Conservation (phyloP, 2,329 filamentous ascomycete species). For the Alternaria ethzedia region DNA sequence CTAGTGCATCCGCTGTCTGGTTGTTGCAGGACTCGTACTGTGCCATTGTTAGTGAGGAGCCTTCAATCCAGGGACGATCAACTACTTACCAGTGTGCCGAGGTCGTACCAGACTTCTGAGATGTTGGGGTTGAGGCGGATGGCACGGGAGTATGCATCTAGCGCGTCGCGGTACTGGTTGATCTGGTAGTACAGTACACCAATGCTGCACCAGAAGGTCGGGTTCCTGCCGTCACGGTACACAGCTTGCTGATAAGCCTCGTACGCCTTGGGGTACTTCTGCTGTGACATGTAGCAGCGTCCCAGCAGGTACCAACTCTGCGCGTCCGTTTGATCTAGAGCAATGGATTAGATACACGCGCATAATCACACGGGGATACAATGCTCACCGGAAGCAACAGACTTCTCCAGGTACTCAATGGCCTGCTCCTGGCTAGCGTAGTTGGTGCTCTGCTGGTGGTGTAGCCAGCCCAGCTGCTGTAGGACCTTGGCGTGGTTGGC, state of each 20-base stretch:
- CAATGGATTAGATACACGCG: constrained; percentile 23
- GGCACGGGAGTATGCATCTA: constrained; percentile 96
- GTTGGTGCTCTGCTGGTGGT: constrained; percentile 92
- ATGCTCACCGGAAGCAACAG: constrained; percentile 81
- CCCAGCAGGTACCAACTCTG: constrained; percentile 99
- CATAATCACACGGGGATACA: constrained; percentile 15
- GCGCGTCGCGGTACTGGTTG: constrained; percentile 97
- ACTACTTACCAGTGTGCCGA: constrained; percentile 84
- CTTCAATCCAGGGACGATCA: not conserved
- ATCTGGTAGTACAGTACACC: constrained; percentile 99
- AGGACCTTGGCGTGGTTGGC: constrained; percentile 97
- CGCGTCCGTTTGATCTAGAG: constrained; percentile 84
- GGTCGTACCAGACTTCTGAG: constrained; percentile 98
- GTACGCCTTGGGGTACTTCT: constrained; percentile 98
- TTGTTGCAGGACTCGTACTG: constrained; percentile 99
- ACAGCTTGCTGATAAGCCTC: constrained; percentile 99
- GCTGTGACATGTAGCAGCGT: constrained; percentile 98
- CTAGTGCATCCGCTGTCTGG: constrained; percentile 93
- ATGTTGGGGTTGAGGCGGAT: constrained; percentile 98
- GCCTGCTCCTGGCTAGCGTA: constrained; percentile 94
- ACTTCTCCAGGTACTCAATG: constrained; percentile 97
- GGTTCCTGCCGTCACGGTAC: constrained; percentile 95
- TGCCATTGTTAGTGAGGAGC: constrained; percentile 22
- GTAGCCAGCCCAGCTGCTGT: constrained; percentile 96
- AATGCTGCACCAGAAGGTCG: constrained; percentile 99